Evolutionary conservation across 768 basidiomycete species (phyloP).

Genomic region (Tricholoma matsutake): DNA sequence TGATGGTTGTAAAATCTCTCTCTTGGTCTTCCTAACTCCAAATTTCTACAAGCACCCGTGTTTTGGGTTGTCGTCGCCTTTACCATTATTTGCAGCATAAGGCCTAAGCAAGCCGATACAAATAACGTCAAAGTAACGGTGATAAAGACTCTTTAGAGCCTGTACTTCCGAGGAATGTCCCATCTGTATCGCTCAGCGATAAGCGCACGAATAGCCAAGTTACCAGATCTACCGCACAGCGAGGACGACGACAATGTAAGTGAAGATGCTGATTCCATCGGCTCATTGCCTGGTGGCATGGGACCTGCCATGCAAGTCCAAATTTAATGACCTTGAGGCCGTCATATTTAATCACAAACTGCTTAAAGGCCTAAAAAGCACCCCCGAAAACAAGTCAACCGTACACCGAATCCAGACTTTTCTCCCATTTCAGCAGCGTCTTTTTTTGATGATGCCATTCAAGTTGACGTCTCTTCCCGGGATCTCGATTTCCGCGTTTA

Average conservation of each 20-base stretch:
- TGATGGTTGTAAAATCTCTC: too few species aligned
- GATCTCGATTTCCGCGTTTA: slow-evolving; percentile 76
- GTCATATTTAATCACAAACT: slow-evolving; percentile 18
- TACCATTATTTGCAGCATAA: too few species aligned
- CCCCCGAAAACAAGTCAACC: slow-evolving; percentile 26
- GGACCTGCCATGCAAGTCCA: slow-evolving; percentile 59
- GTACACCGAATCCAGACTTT: slow-evolving; percentile 56
- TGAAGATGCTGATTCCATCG: slow-evolving; percentile 59
- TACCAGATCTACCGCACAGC: slow-evolving; percentile 55
- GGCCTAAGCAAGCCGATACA: background rate
- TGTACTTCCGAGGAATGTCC: slow-evolving; percentile 56
- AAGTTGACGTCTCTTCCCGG: slow-evolving; percentile 63
- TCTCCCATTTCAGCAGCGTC: slow-evolving; percentile 73
- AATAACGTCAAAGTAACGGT: background rate
- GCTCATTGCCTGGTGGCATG: slow-evolving; percentile 57
- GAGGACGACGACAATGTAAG: slow-evolving; percentile 45
- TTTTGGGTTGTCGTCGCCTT: too few species aligned
- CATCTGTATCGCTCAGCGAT: slow-evolving; percentile 76
- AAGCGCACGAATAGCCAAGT: slow-evolving; percentile 66
- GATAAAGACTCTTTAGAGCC: too few species aligned
- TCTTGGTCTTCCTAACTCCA: too few species aligned
- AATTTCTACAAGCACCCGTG: too few species aligned
- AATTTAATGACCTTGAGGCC: slow-evolving; percentile 10
- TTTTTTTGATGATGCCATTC: slow-evolving; percentile 78
- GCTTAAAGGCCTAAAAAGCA: slow-evolving; percentile 32